Evolutionary conservation across 495 filamentous ascomycete species (phyloP), one percentile per base, ranked within the genome.

Genomic region (Diplogelasinospora grovesii): DNA sequence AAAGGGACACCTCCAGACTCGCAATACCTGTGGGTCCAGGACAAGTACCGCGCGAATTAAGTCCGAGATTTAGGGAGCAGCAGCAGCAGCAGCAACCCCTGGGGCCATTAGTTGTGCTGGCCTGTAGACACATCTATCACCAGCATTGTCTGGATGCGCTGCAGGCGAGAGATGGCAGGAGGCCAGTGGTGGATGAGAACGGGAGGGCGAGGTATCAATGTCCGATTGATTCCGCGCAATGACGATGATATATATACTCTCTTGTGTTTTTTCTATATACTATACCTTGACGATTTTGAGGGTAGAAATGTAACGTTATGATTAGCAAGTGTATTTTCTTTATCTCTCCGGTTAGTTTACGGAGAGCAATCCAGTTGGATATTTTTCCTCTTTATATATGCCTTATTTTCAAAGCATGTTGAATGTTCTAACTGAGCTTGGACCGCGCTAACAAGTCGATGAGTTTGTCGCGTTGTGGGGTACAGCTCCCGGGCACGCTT

Each of bases 81-180:
- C n/a, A n/a, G 21, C 21, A 7, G 21, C 16, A 23, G 20, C 35
- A 24, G 44, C 49, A 56, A 13, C 47, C 56, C 4, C 56, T 75
- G 19, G 70, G 68, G 9, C 65, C 74, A 29, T 52, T 82, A 22
- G 69, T 82, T 1, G 59, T 82, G 40, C 60, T 81, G 26, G 73
- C 73, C 27, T 82, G 78, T 53, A 66, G 75, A 30, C 78, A 82
- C 51, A 68, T 81, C 23, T 81, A 79, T 50, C 78, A 82, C 49
- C 68, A 74, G 45, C 63, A 49, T 15, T 82, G 78, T 58, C 54
- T 82, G 39, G 78, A 81, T 33, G 63, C 63, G 34, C 39, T 79
- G 46, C 69, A 72, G 50, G 61, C 46, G 16, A 68, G 71, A 52
- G 55, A 65, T n/a, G 51, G 59, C 18, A 22, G 34, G 23, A 48